Base-by-base conservation (phyloP, 2,329 filamentous ascomycete genomes). In the Passalora sequoiae region DNA sequence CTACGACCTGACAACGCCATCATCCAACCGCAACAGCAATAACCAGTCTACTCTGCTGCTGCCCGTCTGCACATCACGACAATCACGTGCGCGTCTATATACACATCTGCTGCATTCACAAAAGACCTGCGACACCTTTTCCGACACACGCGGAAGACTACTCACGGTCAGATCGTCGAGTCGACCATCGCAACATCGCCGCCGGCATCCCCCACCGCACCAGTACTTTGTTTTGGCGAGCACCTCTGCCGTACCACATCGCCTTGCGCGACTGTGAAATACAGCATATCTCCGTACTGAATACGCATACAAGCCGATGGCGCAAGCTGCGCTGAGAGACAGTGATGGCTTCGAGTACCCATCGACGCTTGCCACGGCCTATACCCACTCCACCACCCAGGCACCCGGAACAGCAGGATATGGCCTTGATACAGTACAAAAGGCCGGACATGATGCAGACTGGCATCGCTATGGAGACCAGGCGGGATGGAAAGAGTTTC, bases 311-410 rank as follows among this genome's bases (percentile, higher is more conserved):
- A 30, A 38, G 53, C 47, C 45, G 43, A 57, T 57, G 55, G 55
- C 55, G 51, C 55, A 57, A 50, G 33, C 41, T 41, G 53, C 53
- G 49, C 55, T 53, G 17, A 42, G 45, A 30, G 43, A 50, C 46
- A 51, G 43, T 19, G 21, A 46, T 48, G 40, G 22, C 25, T 40
- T 37, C 29, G 42, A 15, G 16, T 10, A 31, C 3, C 41, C 51
- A 21, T 45, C 48, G 27, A 49, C 51, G 7, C 27, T 51, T 22
- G 43, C 46, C 24, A 51, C 51, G 13, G 50, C 50, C n/a, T 46
- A 44, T 45, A 33, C 35, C 33, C 40, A 45, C 29, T 39, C 43
- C 12, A 38, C 46, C 12, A 47, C 49, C 7, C 42, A 45, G 29
- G 30, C 43, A n/a, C 44, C 46, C 16, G 38, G 39, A 4, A 43